Evolutionary conservation across 23 red algal genomes (phyloP), one percentile per base, ranked within the genome.

Genomic region (Gracilaria domingensis): DNA sequence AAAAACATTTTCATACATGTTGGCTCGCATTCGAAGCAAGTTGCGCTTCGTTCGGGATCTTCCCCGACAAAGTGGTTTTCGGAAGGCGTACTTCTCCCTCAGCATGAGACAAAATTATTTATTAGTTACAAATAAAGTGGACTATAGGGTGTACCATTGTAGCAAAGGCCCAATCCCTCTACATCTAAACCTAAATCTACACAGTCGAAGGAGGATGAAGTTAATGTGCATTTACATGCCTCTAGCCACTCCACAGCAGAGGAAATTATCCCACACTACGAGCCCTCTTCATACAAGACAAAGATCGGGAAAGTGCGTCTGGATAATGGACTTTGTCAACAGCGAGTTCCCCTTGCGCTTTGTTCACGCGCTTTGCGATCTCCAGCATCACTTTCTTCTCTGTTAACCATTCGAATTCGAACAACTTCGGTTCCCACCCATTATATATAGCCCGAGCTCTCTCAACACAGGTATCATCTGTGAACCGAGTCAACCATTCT

Each of bases 381-480:
- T 50, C 72, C 3, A 77, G 5, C 35, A 77, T 48, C 34, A 77
- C 72, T 30, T 50, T 77, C 72, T 77, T 77, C 39, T 77, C 72
- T 24, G 72, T 77, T 23, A 26, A 9, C 72, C 72, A 77, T 51
- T 77, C 72, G 72, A 77, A 77, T 1, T 48, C 39, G 21, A 77
- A 50, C 25, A 77, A 77, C 18, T 51, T 4, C 39, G 72, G 72
- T 49, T 77, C 72, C 72, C 72, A 77, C 64, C 20, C 20, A 12
- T 50, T 51, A 42, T 77, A 77, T 13, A 77, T 51, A 37, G 21
- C 45, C 8, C 39, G 40, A 4, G 72, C 72, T 77, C 36, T 50
- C 72, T 77, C 72, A 77, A 77, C 45, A 51, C 12, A 33, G 0
- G 23, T 25, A 50, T 77, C 72, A 30, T 77, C 23, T 32, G 30